These are phyloP conservation scores for Sporothrix phasma DNA, from an alignment of 2,329 filamentous ascomycete species.

Conservation along the genomic window DNA sequence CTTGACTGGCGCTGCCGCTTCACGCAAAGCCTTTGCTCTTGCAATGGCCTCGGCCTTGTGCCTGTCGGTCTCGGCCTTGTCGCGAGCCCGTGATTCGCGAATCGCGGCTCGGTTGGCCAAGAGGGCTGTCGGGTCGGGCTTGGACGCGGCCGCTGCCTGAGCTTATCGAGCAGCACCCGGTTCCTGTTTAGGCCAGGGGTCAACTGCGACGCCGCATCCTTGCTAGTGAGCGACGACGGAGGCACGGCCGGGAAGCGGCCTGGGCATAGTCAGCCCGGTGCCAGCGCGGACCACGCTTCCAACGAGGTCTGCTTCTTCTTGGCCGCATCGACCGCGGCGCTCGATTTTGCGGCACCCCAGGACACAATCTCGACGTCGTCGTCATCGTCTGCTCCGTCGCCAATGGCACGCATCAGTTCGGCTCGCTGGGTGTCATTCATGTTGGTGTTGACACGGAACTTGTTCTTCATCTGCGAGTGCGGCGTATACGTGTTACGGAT, in stretches of 20 bases:
- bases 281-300: constrained; percentile 19
- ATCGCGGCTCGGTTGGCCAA: constrained; percentile 44
- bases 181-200: constrained; percentile 36
- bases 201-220: constrained; percentile 38
- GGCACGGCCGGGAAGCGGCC: not conserved
- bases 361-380: constrained; percentile 26
- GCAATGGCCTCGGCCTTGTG: constrained; percentile 64
- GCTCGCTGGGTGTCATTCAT: constrained; percentile 74
- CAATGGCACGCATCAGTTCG: constrained; percentile 58
- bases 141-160: constrained; percentile 32
- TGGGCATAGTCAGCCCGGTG: not conserved
- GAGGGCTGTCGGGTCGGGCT: constrained; percentile 29
- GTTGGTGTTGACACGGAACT: constrained; percentile 62
- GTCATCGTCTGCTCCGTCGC: constrained; percentile 46
- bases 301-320: constrained; percentile 24
- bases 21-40: constrained; percentile 51
- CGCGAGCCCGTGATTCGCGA: constrained; percentile 62
- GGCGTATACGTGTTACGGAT: constrained; percentile 60
- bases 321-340: constrained; percentile 12
- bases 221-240: constrained; percentile 29
- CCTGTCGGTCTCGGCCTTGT: constrained; percentile 63
- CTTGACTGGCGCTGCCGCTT: constrained; percentile 49
- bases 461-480: constrained; percentile 42
- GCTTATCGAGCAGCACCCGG: constrained; percentile 35
- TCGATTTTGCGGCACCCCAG: constrained; percentile 20